These are phyloP conservation scores for Amanita muscaria DNA, from an alignment of 768 basidiomycete genomes.

Conservation along the genomic window DNA sequence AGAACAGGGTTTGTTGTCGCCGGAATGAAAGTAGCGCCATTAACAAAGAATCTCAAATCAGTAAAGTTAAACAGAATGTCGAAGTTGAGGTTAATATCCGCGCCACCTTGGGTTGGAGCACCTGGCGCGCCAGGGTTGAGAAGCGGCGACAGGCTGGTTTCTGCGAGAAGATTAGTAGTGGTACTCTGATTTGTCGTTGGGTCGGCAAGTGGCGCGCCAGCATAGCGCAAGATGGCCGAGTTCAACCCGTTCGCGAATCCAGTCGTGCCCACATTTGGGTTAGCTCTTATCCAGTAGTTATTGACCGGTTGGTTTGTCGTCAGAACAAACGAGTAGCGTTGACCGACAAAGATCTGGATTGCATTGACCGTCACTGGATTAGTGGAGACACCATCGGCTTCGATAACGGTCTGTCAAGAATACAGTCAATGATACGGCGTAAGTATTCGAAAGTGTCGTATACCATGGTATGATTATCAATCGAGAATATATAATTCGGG, in stretches of 20 bases:
- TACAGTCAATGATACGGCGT: neutral
- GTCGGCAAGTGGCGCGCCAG: slow-evolving; percentile 28
- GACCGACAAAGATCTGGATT: slow-evolving; percentile 34
- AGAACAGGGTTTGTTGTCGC: slow-evolving; percentile 43
- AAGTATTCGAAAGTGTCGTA: slow-evolving; percentile 4
- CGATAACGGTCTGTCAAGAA: slow-evolving; percentile 25
- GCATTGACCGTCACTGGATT: slow-evolving; percentile 28
- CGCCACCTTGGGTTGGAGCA: slow-evolving; percentile 13
- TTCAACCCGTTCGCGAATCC: slow-evolving; percentile 33
- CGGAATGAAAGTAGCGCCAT: slow-evolving; percentile 22
- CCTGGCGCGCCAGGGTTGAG: slow-evolving; percentile 15
- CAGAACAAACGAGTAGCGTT: slow-evolving; percentile 37
- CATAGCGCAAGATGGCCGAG: slow-evolving; percentile 46
- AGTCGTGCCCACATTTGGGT: slow-evolving; percentile 21
- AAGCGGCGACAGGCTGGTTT: slow-evolving; percentile 11
- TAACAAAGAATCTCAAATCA: slow-evolving; percentile 19
- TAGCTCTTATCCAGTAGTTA: slow-evolving; percentile 39
- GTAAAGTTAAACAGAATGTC: slow-evolving; percentile 12
- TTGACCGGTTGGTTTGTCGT: slow-evolving; percentile 25
- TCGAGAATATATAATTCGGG: slow-evolving; percentile 34
- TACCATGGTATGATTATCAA: slow-evolving; percentile 30
- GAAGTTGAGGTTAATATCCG: slow-evolving; percentile 18
- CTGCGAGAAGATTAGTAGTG: neutral
- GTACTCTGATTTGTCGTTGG: slow-evolving; percentile 22
- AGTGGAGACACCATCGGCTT: slow-evolving; percentile 27